phyloP scores from a whole-genome alignment of 2,329 filamentous ascomycete species.

The Nectriaceae sp. region DNA sequence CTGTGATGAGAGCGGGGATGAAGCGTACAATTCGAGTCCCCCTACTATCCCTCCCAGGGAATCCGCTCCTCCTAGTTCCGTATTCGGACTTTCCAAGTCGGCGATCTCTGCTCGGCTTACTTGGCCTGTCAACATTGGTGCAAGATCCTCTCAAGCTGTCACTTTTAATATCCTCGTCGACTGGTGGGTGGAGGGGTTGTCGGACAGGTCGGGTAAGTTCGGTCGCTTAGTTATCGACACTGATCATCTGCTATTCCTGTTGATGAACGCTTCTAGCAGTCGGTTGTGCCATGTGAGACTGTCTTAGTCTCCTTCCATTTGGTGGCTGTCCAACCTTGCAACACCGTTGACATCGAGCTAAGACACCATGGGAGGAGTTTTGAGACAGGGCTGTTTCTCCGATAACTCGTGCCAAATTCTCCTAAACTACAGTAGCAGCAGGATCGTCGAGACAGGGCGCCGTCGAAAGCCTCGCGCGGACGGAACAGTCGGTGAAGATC shows the following conservation, averaged over 20 bases:
- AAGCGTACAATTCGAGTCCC: conserved; percentile 12
- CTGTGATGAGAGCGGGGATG: conserved; percentile 24
- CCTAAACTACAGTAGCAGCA: conserved; percentile 14
- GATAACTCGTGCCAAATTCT: conserved; percentile 11
- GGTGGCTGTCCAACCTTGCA: conserved; percentile 12
- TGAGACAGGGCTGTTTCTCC: conserved; percentile 21
- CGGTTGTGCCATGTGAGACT: conserved; percentile 17
- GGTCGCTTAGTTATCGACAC: conserved; percentile 13
- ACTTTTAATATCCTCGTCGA: conserved; percentile 1
- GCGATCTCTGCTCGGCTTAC: conserved; percentile 17
- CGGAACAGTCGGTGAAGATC: conserved; percentile 30
- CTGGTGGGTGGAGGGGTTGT: conserved; percentile 6
- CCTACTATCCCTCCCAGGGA: conserved; percentile 19
- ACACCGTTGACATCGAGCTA: conserved; percentile 8
- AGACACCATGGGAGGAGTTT: conserved; percentile 18
- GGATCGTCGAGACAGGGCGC: conserved; percentile 16
- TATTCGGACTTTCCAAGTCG: conserved; percentile 15
- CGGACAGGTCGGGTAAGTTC: conserved; percentile 14
- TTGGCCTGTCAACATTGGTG: conserved; percentile 11
- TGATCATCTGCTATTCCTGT: conserved; percentile 12
- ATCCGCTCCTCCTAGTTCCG: conserved; percentile 19
- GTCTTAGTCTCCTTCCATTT: conserved; percentile 7
- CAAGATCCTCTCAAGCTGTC: conserved; percentile 10
- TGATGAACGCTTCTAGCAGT: conserved; percentile 7
- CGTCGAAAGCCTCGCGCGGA: conserved; percentile 13